Base-by-base conservation (phyloP, 1,284 basidiomycete species). In the Apiotrichum veenhuisii region DNA sequence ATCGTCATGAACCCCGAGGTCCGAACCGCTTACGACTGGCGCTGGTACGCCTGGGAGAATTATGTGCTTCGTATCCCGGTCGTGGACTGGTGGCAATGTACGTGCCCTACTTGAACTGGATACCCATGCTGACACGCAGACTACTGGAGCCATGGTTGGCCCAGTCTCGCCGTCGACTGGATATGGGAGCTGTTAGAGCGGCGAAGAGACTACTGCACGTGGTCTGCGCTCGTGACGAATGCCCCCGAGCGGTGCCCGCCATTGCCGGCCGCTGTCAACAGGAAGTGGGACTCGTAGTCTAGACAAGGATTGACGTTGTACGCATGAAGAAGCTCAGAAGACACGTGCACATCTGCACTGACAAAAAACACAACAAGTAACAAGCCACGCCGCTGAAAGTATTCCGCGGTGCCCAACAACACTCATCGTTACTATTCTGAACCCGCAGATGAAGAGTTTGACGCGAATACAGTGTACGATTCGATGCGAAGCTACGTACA, bases 1-100 rank as follows among this genome's bases (percentile, higher is more conserved):
- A 80, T 83, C 53, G 76, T 73, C 62, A 77, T 82, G 64, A 82
- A 83, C 62, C 80, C 81, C 30, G 69, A 66, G 30, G 80, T 81
- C 27, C 69, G 75, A 48, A 72, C 69, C 14, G 76, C 69, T 37
- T 81, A 81, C 64, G 66, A 72, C 38, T 72, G 69, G 66, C 66
- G 69, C 49, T 80, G 74, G 71, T 82, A 78, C 59, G 58, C 68
- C 25, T 82, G 81, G 76, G 78, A 77, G 72, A 82, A 81, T 63
- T 78, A 76, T 68, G 68, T 82, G 15, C 67, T 81, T 59, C 71
- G 80, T 22, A 73, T 80, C 45, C 79, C 78, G 33, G 62, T 78
- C 33, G 75, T 82, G 38, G 68, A 68, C 60, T 81, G 80, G 80
- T 82, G 80, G 78, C 72, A 81, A 45, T 68, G 40, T 22, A 12